Percentiles rank a stretch among this genome's conserved stretches.
These are phyloP conservation scores for Capillidium rhysosporum DNA, from an alignment of 371 early-diverging fungal species.

Conservation along the genomic window DNA sequence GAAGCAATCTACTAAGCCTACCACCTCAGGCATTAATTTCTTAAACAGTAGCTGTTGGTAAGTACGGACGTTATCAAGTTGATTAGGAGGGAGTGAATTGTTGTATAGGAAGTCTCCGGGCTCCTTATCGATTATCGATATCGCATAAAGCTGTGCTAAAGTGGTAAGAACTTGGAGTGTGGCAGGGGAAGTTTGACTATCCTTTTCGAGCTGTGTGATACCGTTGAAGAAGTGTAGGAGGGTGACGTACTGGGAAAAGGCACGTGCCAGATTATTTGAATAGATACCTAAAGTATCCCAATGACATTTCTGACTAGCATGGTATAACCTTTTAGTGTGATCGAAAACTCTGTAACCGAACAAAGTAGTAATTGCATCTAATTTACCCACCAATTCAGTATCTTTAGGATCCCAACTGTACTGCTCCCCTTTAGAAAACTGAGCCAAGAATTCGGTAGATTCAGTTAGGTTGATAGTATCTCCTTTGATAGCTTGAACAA, in stretches of 20 bases:
- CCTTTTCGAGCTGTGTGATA: background rate
- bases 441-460: background rate
- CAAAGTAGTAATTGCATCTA: too few species aligned
- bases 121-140: slow-evolving; percentile 37
- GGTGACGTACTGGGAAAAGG: background rate
- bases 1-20: slow-evolving; percentile 50
- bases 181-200: too few species aligned
- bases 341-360: background rate
- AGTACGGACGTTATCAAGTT: slow-evolving; percentile 23
- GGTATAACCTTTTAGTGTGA: background rate
- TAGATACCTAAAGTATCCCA: background rate
- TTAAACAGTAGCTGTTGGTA: slow-evolving; percentile 20
- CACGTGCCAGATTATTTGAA: background rate
- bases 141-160: slow-evolving; percentile 12
- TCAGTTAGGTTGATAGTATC: background rate
- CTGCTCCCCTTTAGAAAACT: background rate
- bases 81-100: slow-evolving; percentile 23
- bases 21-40: slow-evolving; percentile 40
- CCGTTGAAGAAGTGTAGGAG: background rate
- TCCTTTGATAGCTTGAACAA: background rate
- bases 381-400: background rate
- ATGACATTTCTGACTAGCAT: background rate
- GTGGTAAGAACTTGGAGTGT: slow-evolving; percentile 8
- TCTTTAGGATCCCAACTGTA: background rate
- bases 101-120: slow-evolving; percentile 36